These are phyloP conservation scores for Lentinula novae-zelandiae DNA, from an alignment of 1,284 basidiomycete genomes.

Conservation along the genomic window DNA sequence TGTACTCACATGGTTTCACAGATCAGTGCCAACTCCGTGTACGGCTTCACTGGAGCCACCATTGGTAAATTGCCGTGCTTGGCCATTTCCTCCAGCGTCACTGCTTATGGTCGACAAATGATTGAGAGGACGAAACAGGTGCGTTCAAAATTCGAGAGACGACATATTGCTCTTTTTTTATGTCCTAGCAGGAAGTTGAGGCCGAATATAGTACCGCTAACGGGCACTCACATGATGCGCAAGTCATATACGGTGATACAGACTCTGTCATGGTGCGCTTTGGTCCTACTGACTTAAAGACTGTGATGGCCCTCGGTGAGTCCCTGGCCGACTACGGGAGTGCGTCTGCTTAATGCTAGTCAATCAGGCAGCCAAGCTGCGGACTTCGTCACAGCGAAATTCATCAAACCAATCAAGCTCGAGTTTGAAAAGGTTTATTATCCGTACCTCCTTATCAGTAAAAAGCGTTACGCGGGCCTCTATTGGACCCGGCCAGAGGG, in stretches of 20 bases:
- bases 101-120: conserved; percentile 95
- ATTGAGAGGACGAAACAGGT: conserved; percentile 92
- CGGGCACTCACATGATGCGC: conserved; percentile 81
- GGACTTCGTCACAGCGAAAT: conserved; percentile 87
- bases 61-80: conserved; percentile 93
- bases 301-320: conserved; percentile 86
- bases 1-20: conserved; percentile 28
- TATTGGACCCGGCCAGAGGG: conserved; percentile 95
- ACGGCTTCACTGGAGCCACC: conserved; percentile 95
- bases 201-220: conserved; percentile 82
- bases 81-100: conserved; percentile 89
- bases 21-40: conserved; percentile 97
- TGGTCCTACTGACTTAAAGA: conserved; percentile 79
- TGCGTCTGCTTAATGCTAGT: background rate
- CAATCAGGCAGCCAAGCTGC: conserved; percentile 86
- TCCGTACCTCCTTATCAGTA: conserved; percentile 93
- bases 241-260: conserved; percentile 95
- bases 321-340: conserved; percentile 1
- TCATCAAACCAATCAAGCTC: conserved; percentile 92
- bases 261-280: conserved; percentile 98
- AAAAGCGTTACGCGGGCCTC: conserved; percentile 94
- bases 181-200: conserved; percentile 71
- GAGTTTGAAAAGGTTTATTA: conserved; percentile 99
- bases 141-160: conserved; percentile 16
- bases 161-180: background rate